Evolutionary conservation across 208 protist species (phyloP).

Genomic region (Herpetomonas muscarum): DNA sequence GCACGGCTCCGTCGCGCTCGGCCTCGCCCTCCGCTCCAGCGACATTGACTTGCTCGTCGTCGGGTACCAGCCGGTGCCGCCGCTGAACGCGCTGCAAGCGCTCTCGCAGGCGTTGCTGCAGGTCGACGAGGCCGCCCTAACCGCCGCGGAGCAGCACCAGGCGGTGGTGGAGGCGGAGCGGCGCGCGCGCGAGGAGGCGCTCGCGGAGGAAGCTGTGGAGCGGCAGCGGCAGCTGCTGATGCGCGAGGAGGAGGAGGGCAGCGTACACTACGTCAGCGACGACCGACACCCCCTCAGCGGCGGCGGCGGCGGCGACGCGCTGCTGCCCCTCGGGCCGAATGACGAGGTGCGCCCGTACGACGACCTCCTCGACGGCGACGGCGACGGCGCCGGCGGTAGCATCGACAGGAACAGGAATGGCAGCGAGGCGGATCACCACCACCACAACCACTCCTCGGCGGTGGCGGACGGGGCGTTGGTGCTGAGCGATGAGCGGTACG

Average conservation of each 20-base stretch:
- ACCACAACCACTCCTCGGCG: too few relatives aligned
- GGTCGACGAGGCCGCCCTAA: conserved; percentile 34
- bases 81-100: conserved; percentile 64
- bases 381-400: too few relatives aligned
- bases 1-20: conserved; percentile 75
- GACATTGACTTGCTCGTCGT: conserved; percentile 83
- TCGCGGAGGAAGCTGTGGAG: not conserved
- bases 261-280: too few relatives aligned
- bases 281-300: too few relatives aligned
- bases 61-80: conserved; percentile 58
- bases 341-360: too few relatives aligned
- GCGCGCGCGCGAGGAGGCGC: not conserved
- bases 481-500: too few relatives aligned
- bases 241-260: conserved; percentile 56
- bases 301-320: too few relatives aligned
- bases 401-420: too few relatives aligned
- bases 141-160: conserved; percentile 22
- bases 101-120: conserved; percentile 53
- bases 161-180: conserved; percentile 19
- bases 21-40: conserved; percentile 67
- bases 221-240: conserved; percentile 17
- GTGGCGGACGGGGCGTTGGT: too few relatives aligned
- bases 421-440: too few relatives aligned
- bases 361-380: too few relatives aligned
- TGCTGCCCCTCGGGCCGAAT: too few relatives aligned